Percentiles rank a stretch among this genome's conserved stretches.
Conservation (phyloP, 2,329 filamentous ascomycete species). For the Fusarium torreyae region DNA sequence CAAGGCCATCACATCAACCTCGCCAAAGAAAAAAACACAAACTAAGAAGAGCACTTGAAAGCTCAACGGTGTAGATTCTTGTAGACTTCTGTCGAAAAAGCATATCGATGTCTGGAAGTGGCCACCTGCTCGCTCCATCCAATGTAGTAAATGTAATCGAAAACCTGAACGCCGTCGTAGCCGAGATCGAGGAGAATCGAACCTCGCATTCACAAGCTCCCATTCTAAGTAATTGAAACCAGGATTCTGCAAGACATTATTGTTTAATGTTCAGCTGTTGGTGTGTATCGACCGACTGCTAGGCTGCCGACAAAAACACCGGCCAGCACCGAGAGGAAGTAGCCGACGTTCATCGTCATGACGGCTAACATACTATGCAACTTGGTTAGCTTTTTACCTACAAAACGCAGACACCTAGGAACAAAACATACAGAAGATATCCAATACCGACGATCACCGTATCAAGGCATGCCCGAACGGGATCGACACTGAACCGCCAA, state of each 20-base stretch:
- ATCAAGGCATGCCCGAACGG: slow-evolving; percentile 79
- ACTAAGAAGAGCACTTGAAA: not conserved
- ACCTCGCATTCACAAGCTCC: not conserved
- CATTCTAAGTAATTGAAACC: not conserved
- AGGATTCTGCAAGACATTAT: not conserved
- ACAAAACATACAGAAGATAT: slow-evolving; percentile 83
- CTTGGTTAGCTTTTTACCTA: slow-evolving; percentile 12
- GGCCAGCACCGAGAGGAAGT: slow-evolving; percentile 84
- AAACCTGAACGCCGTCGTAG: slow-evolving; percentile 6
- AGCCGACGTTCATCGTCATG: slow-evolving; percentile 91
- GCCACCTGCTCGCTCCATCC: not conserved
- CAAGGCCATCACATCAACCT: not conserved
- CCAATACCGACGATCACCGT: slow-evolving; percentile 82
- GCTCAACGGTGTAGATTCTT: not conserved
- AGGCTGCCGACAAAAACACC: slow-evolving; percentile 91
- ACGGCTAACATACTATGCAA: slow-evolving; percentile 88
- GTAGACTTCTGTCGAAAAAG: not conserved
- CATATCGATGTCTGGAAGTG: not conserved
- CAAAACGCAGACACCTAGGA: not conserved
- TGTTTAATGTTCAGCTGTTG: slow-evolving; percentile 62
- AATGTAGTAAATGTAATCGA: not conserved
- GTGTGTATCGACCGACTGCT: slow-evolving; percentile 78
- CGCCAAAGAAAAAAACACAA: not conserved
- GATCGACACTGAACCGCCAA: slow-evolving; percentile 86
- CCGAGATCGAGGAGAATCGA: not conserved